phyloP scores from a whole-genome alignment of 164 flowering plant genomes.

The Magnolia changhungtana region DNA sequence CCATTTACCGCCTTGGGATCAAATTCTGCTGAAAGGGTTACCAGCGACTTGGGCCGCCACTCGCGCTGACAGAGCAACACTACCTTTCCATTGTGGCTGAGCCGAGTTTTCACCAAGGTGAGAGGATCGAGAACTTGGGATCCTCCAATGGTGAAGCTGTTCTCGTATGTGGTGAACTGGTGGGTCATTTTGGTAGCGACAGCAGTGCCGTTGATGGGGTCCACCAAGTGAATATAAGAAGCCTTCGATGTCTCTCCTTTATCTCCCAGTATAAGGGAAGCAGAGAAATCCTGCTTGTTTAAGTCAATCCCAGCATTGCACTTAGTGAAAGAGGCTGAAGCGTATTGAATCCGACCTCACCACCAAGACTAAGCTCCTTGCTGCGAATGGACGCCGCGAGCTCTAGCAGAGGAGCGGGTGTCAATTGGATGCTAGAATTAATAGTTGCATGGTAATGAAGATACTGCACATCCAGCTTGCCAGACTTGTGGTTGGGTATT shows the following conservation, averaged over 20 bases:
- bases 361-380: constrained; percentile 54
- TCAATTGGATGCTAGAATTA: constrained; percentile 67
- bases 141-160: too few species aligned
- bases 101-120: too few species aligned
- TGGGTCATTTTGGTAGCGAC: too few species aligned
- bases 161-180: too few species aligned
- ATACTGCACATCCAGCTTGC: constrained; percentile 77
- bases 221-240: constrained; percentile 57
- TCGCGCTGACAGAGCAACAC: too few species aligned
- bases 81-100: too few species aligned
- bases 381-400: constrained; percentile 55
- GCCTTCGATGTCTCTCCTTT: constrained; percentile 68
- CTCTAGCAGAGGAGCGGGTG: constrained; percentile 58
- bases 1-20: too few species aligned
- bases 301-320: constrained; percentile 65
- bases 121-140: too few species aligned
- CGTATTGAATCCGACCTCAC: constrained; percentile 70
- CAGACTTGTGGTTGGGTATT: too few species aligned
- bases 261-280: constrained; percentile 55
- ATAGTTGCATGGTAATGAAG: constrained; percentile 54
- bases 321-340: constrained; percentile 55
- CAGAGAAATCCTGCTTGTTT: constrained; percentile 62
- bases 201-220: too few species aligned
- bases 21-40: too few species aligned
- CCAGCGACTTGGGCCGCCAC: too few species aligned